Evolutionary conservation across 139 green algal genomes (phyloP).

Genomic region (Desmodesmus armatus): DNA sequence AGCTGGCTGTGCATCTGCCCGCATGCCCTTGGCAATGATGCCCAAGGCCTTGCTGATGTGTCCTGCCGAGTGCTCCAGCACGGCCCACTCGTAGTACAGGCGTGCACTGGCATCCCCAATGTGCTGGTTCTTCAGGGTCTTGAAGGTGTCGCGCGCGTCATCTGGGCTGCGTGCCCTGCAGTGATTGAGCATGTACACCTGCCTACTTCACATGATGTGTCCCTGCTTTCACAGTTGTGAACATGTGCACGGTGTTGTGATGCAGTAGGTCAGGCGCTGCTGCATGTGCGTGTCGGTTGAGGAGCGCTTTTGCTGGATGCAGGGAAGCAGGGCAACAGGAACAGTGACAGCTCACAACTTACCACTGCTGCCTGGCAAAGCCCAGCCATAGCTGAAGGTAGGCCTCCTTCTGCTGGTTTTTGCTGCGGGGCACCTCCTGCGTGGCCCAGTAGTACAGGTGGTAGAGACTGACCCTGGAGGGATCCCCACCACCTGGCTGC

Average conservation of each 20-base stretch:
- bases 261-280: not conserved
- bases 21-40: slow-evolving; percentile 73
- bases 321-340: not conserved
- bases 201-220: too few relatives aligned
- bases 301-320: not conserved
- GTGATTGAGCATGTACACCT: not conserved
- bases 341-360: slow-evolving; percentile 21
- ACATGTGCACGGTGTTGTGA: not conserved
- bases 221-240: not conserved
- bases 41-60: slow-evolving; percentile 66
- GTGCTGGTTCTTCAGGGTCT: slow-evolving; percentile 84
- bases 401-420: slow-evolving; percentile 63
- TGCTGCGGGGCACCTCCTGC: slow-evolving; percentile 69
- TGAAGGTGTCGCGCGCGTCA: slow-evolving; percentile 89
- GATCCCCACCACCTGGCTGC: not conserved
- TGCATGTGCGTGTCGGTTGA: too few relatives aligned
- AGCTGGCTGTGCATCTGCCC: slow-evolving; percentile 63
- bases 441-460: slow-evolving; percentile 82
- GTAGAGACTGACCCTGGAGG: slow-evolving; percentile 55
- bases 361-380: slow-evolving; percentile 82
- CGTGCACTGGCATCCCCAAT: slow-evolving; percentile 66
- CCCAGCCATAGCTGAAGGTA: slow-evolving; percentile 87
- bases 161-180: slow-evolving; percentile 56
- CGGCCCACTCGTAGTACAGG: slow-evolving; percentile 85
- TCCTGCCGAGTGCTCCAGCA: slow-evolving; percentile 73